Percentiles rank a stretch among this genome's conserved stretches.
phyloP scores from a whole-genome alignment of 2,329 filamentous ascomycete genomes.

The Zymoseptoria crescenta region DNA sequence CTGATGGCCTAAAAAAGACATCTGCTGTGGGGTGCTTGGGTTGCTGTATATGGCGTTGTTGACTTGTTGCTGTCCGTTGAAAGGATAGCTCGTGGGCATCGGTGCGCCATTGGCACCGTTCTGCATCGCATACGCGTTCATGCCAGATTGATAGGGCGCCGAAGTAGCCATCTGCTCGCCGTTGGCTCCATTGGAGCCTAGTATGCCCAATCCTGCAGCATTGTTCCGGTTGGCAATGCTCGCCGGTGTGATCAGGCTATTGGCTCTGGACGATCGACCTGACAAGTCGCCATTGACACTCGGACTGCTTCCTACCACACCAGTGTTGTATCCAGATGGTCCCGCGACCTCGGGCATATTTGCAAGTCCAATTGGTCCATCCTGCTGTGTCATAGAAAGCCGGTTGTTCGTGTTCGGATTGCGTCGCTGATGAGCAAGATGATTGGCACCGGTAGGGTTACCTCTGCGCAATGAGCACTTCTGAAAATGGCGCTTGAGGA shows the following conservation, averaged over 20 bases:
- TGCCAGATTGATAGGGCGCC: slow-evolving; percentile 23
- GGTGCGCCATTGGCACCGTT: slow-evolving; percentile 22
- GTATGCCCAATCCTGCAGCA: slow-evolving; percentile 26
- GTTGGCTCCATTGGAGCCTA: slow-evolving; percentile 22
- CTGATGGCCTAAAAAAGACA: slow-evolving; percentile 33
- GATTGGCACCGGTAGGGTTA: slow-evolving; percentile 89
- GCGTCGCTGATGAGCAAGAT: slow-evolving; percentile 63
- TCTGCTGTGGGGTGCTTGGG: slow-evolving; percentile 22
- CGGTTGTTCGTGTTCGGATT: slow-evolving; percentile 42
- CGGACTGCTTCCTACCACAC: slow-evolving; percentile 27
- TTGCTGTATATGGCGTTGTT: slow-evolving; percentile 25
- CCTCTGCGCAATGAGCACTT: slow-evolving; percentile 96
- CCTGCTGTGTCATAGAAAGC: slow-evolving; percentile 30
- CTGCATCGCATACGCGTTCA: slow-evolving; percentile 30
- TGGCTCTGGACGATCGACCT: slow-evolving; percentile 41
- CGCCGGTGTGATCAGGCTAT: slow-evolving; percentile 40
- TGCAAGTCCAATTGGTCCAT: slow-evolving; percentile 30
- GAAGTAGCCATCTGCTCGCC: slow-evolving; percentile 24
- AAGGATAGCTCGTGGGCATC: slow-evolving; percentile 27
- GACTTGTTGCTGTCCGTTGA: slow-evolving; percentile 21
- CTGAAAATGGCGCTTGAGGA: slow-evolving; percentile 97
- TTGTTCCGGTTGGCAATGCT: slow-evolving; percentile 28
- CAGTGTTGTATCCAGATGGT: slow-evolving; percentile 21
- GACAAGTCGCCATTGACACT: slow-evolving; percentile 36
- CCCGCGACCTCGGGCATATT: slow-evolving; percentile 29